Base-by-base conservation (phyloP, 768 basidiomycete species). In the Solioccasus polychromus region DNA sequence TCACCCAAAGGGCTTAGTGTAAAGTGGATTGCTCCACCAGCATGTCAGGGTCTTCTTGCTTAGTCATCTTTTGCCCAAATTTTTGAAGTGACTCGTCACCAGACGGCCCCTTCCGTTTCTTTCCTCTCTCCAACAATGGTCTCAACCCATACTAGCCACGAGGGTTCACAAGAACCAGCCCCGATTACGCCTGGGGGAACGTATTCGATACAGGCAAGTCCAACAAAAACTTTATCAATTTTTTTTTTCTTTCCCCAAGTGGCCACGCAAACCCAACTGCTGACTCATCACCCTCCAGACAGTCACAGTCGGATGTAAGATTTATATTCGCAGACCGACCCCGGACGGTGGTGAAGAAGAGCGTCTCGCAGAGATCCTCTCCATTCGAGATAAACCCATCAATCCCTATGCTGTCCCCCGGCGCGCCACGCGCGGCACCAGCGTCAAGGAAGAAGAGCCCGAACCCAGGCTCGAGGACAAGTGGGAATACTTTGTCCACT, bases 401-500 rank as follows among this genome's bases (percentile, higher is more conserved):
- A 83, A 80, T 53, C 61, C 75, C 2, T 88, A 83, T 64, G 73
- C 73, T 17, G 17, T 25, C 31, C 49, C 51, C 15, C 70, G 72
- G 29, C 74, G 77, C 39, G 69, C 68, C 54, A 61, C 70, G 12
- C 71, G 71, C 31, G 58, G 67, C 29, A n/a, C n/a, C n/a, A 54
- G 60, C 39, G 58, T 68, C 48, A 69, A 69, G 31, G 72, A 73
- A 51, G 73, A 76, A 41, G 73, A 76, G 39, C 74, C 79, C 35
- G 74, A 76, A 18, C 54, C 71, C 30, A 77, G 77, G 46, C 77
- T 80, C 8, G 85, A 85, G 58, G 90, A 92, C 64, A 83, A 87
- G 57, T 79, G 81, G 66, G 94, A 98, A 66, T 98, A 83, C 73
- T 99, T 98, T 61, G 92, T 98, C 17, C 96, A 99, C 61, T 99